phyloP scores from a whole-genome alignment of 768 basidiomycete genomes.

The Suillus spraguei region DNA sequence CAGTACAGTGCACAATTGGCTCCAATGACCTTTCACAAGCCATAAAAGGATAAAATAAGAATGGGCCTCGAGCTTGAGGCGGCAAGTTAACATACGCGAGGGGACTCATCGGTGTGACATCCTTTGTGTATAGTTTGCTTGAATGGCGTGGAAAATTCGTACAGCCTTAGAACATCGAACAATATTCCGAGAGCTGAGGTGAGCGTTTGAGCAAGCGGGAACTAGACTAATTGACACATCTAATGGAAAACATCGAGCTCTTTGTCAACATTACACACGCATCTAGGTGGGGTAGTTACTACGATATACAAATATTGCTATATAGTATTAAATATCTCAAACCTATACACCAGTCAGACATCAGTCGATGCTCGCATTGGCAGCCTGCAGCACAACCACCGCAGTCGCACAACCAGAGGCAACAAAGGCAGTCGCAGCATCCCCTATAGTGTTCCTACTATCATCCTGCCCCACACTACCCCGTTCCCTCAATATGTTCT shows the following conservation, averaged over 20 bases:
- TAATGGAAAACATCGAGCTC: neutral
- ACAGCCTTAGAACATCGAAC: neutral
- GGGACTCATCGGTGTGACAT: neutral
- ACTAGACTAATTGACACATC: too few species aligned
- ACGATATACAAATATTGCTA: neutral
- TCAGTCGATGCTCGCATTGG: constrained; percentile 27
- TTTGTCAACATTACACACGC: neutral
- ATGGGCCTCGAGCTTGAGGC: too few species aligned
- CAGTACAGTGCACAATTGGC: too few species aligned
- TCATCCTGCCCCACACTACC: constrained; percentile 14
- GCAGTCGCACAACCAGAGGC: constrained; percentile 58
- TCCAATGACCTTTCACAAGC: too few species aligned
- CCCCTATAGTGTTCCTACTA: constrained; percentile 82
- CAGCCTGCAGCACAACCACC: constrained; percentile 70
- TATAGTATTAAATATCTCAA: neutral
- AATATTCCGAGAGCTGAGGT: neutral
- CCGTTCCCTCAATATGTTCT: constrained; percentile 42
- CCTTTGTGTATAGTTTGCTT: neutral
- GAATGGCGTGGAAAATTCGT: neutral
- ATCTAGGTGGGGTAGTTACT: neutral
- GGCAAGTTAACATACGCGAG: too few species aligned
- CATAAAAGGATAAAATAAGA: neutral
- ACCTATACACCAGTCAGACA: neutral
- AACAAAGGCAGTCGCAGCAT: constrained; percentile 78
- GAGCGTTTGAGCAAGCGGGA: neutral